Evolutionary conservation across 495 filamentous ascomycete species (phyloP), one percentile per base, ranked within the genome.

Genomic region (Baudoinia panamericana): DNA sequence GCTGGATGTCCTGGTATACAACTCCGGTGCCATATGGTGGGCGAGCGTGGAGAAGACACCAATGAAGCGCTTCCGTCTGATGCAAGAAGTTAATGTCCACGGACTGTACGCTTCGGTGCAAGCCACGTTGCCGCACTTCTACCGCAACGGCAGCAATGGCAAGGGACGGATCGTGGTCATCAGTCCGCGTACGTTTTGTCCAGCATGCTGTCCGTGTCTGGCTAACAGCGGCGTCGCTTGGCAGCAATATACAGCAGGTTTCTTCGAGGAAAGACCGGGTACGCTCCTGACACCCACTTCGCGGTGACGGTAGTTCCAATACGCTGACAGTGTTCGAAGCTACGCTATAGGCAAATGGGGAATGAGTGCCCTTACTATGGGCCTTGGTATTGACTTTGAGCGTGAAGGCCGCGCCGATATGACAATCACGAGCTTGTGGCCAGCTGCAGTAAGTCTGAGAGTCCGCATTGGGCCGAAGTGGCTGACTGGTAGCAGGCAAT

Each of bases 21-120:
- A 92, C 57, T 76, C 78, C 0, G 84, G 84, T 18, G 84, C 84
- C 0, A 87, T 93, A 41, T 88, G 78, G 76, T 93, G 84, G 84
- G 70, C 78, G 0, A 72, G 78, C 24, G 72, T 92, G 2, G 69
- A 73, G 32, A 66, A 69, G 15, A 92, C 83, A 4, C 82, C 84
- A 1, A 64, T 78, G 51, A 82, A 81, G 57, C 70, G 84, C 6
- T 93, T 84, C 62, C 74, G 73, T 51, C 68, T 93, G 15, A 80
- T 93, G 80, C 82, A 90, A 57, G 65, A 68, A 17, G 74, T 92
- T 44, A 93, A 93, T 44, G 69, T 73, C 0, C 78, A 86, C 45
- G 84, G 84, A 0, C 61, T 82, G 1, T 83, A 83, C 54, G 80
- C 68, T 0, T 66, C 67, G 16, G 56, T 90, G 5, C 80, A 86